Evolutionary conservation across 805 yeast genomes (phyloP).

Genomic region (Ogataea ramenticola): DNA sequence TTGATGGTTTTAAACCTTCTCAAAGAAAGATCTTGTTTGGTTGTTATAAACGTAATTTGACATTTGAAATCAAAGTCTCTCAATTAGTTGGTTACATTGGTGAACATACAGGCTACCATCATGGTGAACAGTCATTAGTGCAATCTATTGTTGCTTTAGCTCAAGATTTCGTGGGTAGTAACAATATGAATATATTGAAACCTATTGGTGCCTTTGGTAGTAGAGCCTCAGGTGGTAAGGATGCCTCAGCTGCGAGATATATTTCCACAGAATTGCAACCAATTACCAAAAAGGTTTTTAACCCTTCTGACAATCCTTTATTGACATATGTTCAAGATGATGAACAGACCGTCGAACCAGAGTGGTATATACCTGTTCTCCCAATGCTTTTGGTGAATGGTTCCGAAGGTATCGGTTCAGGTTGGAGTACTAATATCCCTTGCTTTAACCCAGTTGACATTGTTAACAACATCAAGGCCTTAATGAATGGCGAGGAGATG

Average conservation of each 20-base stretch:
- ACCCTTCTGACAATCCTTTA: constrained; percentile 72
- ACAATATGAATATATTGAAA: constrained; percentile 72
- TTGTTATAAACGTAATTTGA: constrained; percentile 74
- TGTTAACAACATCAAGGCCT: constrained; percentile 60
- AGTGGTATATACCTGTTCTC: constrained; percentile 88
- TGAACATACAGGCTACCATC: constrained; percentile 89
- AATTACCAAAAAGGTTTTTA: constrained; percentile 69
- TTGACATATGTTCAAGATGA: constrained; percentile 83
- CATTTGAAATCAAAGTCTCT: constrained; percentile 77
- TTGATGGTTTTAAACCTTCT: constrained; percentile 96
- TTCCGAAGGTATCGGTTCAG: constrained; percentile 97
- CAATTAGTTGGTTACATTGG: constrained; percentile 86
- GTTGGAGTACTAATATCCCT: constrained; percentile 95
- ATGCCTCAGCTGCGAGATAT: constrained; percentile 97
- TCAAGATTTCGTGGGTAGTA: constrained; percentile 90
- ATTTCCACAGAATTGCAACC: constrained; percentile 79
- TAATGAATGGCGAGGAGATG: constrained; percentile 68
- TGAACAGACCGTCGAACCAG: constrained; percentile 90
- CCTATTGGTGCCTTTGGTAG: constrained; percentile 98
- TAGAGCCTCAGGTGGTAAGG: constrained; percentile 95
- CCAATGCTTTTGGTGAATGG: constrained; percentile 97
- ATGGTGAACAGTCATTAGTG: constrained; percentile 83
- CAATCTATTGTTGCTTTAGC: constrained; percentile 93
- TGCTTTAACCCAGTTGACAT: constrained; percentile 82
- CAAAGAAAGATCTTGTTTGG: constrained; percentile 91